phyloP scores from a whole-genome alignment of 192 early-diverging fungal genomes.

The Mortierella antarctica region DNA sequence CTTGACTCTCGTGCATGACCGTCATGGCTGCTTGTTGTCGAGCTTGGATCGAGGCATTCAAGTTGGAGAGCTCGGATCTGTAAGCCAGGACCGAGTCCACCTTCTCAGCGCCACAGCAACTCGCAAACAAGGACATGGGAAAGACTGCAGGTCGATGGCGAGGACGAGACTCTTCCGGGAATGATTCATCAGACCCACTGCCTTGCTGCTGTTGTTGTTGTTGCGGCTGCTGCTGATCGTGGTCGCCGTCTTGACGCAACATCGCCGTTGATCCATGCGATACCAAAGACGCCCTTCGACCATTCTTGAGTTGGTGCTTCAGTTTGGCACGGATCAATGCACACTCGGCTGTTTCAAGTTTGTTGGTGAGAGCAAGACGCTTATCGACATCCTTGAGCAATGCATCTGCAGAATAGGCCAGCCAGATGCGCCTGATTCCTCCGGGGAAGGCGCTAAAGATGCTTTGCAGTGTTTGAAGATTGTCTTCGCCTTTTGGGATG shows the following conservation, averaged over 20 bases:
- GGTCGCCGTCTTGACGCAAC: not conserved
- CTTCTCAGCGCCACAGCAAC: slow-evolving; percentile 60
- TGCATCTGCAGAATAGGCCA: slow-evolving; percentile 59
- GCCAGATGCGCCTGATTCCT: slow-evolving; percentile 69
- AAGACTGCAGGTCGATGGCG: slow-evolving; percentile 60
- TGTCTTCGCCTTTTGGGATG: slow-evolving; percentile 67
- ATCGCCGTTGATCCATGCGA: not conserved
- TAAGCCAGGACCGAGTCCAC: slow-evolving; percentile 67
- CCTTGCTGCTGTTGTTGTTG: slow-evolving; percentile 3
- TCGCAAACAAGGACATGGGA: slow-evolving; percentile 37
- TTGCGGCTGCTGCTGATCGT: not conserved
- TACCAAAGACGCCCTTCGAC: not conserved
- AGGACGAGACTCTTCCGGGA: slow-evolving; percentile 60
- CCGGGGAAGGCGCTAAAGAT: slow-evolving; percentile 71
- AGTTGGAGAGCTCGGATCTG: slow-evolving; percentile 39
- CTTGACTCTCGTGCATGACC: slow-evolving; percentile 24
- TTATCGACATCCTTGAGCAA: slow-evolving; percentile 60
- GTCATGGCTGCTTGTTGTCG: slow-evolving; percentile 35
- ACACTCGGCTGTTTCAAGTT: slow-evolving; percentile 63
- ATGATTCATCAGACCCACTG: slow-evolving; percentile 10
- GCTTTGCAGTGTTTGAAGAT: slow-evolving; percentile 45
- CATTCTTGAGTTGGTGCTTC: slow-evolving; percentile 5
- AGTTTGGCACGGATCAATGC: slow-evolving; percentile 45
- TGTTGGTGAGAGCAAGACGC: slow-evolving; percentile 55
- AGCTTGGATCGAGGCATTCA: slow-evolving; percentile 58